phyloP scores from a whole-genome alignment of 208 protist genomes.

The Leishmania braziliensis region DNA sequence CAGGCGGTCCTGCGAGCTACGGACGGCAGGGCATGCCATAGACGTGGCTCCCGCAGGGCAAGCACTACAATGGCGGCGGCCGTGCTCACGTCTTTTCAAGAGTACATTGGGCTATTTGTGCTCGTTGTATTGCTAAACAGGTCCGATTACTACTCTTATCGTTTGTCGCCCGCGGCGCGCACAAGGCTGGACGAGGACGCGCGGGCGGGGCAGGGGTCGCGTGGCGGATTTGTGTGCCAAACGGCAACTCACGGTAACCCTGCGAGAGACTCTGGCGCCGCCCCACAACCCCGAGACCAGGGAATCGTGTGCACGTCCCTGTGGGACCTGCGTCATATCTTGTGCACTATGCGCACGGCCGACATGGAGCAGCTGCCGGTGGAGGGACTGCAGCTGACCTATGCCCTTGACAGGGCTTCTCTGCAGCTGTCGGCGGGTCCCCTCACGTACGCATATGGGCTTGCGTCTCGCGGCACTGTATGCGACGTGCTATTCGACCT shows the following conservation, averaged over 20 bases:
- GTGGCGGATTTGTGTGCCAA: not conserved
- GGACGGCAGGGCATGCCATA: not conserved
- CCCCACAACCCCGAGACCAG: not conserved
- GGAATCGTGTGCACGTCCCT: slow-evolving; percentile 2
- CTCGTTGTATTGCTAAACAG: slow-evolving; percentile 57
- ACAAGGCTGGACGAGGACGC: slow-evolving; percentile 12
- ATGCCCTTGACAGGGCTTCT: slow-evolving; percentile 65
- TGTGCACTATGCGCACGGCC: slow-evolving; percentile 8
- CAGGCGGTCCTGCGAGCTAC: not conserved
- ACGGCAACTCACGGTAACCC: not conserved
- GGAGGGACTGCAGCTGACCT: slow-evolving; percentile 59
- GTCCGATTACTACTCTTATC: slow-evolving; percentile 23
- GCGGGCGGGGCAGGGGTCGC: slow-evolving; percentile 1
- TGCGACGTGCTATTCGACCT: slow-evolving; percentile 63
- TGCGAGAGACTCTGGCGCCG: not conserved
- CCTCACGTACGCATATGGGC: slow-evolving; percentile 69
- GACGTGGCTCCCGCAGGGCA: not conserved
- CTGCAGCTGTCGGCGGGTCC: slow-evolving; percentile 47
- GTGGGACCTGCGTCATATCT: slow-evolving; percentile 35
- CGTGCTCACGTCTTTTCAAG: slow-evolving; percentile 31
- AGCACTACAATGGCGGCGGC: not conserved
- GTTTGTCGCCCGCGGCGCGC: slow-evolving; percentile 21
- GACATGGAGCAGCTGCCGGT: slow-evolving; percentile 29
- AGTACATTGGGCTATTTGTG: slow-evolving; percentile 58
- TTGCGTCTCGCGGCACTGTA: slow-evolving; percentile 43